Conservation (phyloP, 371 early-diverging fungal genomes). For the Enterocytospora artemiae region DNA sequence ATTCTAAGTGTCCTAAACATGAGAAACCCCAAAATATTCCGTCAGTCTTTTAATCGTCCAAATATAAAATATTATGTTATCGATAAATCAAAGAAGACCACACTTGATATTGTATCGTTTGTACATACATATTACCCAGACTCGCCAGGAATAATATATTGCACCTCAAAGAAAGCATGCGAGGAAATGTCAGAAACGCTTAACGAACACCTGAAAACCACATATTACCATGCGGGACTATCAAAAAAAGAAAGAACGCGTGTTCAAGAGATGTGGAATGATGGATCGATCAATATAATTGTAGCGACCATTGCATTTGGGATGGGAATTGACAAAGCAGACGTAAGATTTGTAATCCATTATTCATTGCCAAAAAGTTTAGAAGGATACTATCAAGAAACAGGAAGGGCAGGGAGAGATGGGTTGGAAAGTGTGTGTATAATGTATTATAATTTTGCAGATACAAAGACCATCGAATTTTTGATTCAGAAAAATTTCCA, state of each 20-base stretch:
- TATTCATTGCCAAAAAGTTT: slow-evolving; percentile 79
- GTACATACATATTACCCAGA: slow-evolving; percentile 64
- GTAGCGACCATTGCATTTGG: slow-evolving; percentile 83
- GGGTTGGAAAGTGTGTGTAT: slow-evolving; percentile 73
- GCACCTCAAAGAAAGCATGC: slow-evolving; percentile 70
- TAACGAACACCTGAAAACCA: slow-evolving; percentile 59
- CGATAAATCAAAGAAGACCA: slow-evolving; percentile 59
- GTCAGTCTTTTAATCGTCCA: slow-evolving; percentile 58
- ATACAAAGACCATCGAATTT: slow-evolving; percentile 64
- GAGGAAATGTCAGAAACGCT: slow-evolving; percentile 71
- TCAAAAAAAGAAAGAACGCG: slow-evolving; percentile 69
- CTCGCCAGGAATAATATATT: slow-evolving; percentile 91
- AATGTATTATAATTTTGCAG: slow-evolving; percentile 71
- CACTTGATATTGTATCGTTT: slow-evolving; percentile 66
- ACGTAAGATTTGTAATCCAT: slow-evolving; percentile 95
- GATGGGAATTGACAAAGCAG: slow-evolving; percentile 90
- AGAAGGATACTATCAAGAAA: slow-evolving; percentile 98
- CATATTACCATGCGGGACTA: slow-evolving; percentile 85
- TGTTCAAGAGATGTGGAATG: slow-evolving; percentile 76
- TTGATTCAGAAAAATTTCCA: slow-evolving; percentile 64
- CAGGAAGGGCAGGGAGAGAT: slow-evolving; percentile 94
- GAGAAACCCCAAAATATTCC: slow-evolving; percentile 58
- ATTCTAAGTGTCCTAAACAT: slow-evolving; percentile 40
- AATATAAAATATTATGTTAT: slow-evolving; percentile 66
- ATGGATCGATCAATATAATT: slow-evolving; percentile 69